Conservation (phyloP, 2,329 filamentous ascomycete genomes). For the Scytalidium sp. region DNA sequence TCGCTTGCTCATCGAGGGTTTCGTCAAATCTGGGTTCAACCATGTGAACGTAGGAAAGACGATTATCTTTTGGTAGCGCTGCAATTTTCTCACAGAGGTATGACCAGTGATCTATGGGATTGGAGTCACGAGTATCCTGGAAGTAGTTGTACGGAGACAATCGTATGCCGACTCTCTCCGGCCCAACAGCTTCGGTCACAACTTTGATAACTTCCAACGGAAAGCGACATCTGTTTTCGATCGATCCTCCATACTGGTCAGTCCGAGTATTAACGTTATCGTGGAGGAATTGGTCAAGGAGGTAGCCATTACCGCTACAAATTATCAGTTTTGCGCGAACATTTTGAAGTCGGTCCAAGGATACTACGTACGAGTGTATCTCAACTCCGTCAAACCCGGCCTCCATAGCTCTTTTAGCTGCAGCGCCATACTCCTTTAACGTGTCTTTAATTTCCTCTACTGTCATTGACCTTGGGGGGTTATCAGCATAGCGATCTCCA, state of each 20-base stretch:
- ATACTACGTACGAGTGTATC: slow-evolving; percentile 15
- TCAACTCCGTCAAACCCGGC: slow-evolving; percentile 53
- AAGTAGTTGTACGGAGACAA: slow-evolving; percentile 59
- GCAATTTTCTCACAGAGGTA: slow-evolving; percentile 39
- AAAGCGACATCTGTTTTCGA: slow-evolving; percentile 48
- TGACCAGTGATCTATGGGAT: slow-evolving; percentile 41
- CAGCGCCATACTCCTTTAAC: slow-evolving; percentile 40
- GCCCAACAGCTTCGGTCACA: slow-evolving; percentile 45
- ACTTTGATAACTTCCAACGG: slow-evolving; percentile 51
- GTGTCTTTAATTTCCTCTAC: slow-evolving; percentile 29
- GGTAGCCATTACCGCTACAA: slow-evolving; percentile 42
- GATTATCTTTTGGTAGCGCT: slow-evolving; percentile 23
- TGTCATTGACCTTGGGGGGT: slow-evolving; percentile 32
- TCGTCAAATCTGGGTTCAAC: slow-evolving; percentile 54
- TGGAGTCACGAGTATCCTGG: slow-evolving; percentile 53
- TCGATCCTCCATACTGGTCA: slow-evolving; percentile 46
- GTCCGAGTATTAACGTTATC: slow-evolving; percentile 51
- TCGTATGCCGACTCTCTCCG: slow-evolving; percentile 51
- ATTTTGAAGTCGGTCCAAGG: slow-evolving; percentile 1
- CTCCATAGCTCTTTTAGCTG: slow-evolving; percentile 44
- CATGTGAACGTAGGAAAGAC: slow-evolving; percentile 52
- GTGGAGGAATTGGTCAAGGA: slow-evolving; percentile 56
- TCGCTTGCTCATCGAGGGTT: slow-evolving; percentile 44
- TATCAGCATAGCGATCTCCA: slow-evolving; percentile 37
- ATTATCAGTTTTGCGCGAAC: slow-evolving; percentile 1